Conservation (phyloP, 176 grass and related monocot species). For the Aegilops tauschii region DNA sequence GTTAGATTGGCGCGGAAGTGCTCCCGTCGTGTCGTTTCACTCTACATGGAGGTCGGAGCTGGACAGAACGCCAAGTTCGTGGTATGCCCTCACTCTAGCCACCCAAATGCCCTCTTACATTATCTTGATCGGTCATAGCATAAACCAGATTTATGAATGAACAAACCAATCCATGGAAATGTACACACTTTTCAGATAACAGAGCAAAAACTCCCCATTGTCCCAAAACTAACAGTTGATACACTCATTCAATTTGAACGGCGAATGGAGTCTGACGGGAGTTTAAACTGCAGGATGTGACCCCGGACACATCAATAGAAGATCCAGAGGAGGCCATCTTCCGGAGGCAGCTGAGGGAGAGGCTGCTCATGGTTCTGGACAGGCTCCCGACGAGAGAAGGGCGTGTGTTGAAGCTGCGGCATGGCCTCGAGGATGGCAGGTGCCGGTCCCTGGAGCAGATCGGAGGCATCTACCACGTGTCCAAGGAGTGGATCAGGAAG, state of each 20-base stretch:
- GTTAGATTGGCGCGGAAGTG: constrained; percentile 67
- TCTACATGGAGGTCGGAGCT: constrained; percentile 44
- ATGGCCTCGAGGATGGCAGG: constrained; percentile 67
- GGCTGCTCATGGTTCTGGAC: constrained; percentile 55
- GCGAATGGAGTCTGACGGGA: neutral
- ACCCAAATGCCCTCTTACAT: neutral
- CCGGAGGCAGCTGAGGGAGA: constrained; percentile 46
- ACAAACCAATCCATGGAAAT: neutral
- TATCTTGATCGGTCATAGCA: neutral
- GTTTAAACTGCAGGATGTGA: constrained; percentile 58
- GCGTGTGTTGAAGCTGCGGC: constrained; percentile 48
- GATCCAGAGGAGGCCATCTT: constrained; percentile 43
- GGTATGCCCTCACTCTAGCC: constrained; percentile 25
- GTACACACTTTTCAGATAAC: neutral
- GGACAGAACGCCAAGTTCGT: constrained; percentile 42
- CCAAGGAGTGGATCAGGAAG: constrained; percentile 89
- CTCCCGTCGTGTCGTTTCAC: constrained; percentile 59
- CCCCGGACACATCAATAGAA: constrained; percentile 42
- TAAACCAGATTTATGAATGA: neutral
- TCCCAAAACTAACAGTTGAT: neutral
- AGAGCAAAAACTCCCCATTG: neutral
- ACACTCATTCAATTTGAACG: neutral
- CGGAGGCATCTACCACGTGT: constrained; percentile 56
- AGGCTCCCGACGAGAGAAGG: constrained; percentile 59
- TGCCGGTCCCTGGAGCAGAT: constrained; percentile 75